A percentile compares a stretch with the other conserved stretches of the same genome.
Evolutionary conservation across 78 protist species (phyloP).

Genomic region (Trichosphaerium sp.): DNA sequence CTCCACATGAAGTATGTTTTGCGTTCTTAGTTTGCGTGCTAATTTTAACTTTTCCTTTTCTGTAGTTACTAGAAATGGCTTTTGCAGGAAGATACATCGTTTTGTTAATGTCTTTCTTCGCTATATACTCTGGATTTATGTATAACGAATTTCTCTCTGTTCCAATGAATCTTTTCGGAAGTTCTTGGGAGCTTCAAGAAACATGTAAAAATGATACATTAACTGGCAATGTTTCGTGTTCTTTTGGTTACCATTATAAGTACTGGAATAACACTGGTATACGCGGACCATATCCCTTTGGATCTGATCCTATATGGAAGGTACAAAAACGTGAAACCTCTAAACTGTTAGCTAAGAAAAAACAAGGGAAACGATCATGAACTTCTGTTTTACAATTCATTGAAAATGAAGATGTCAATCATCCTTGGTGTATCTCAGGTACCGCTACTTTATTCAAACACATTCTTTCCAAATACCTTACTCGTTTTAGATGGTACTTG

Average conservation of each 20-base stretch:
- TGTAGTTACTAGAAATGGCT: constrained; percentile 50
- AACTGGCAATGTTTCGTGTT: too few relatives aligned
- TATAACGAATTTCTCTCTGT: constrained; percentile 89
- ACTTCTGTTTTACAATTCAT: constrained; percentile 74
- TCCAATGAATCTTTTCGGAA: constrained; percentile 8
- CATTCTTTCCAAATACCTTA: background rate
- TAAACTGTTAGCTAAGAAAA: too few relatives aligned
- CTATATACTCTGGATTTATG: constrained; percentile 80
- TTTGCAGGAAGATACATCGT: constrained; percentile 87
- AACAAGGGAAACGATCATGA: constrained; percentile 41
- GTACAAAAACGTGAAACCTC: too few relatives aligned
- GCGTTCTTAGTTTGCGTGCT: too few relatives aligned
- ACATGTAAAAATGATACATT: too few relatives aligned
- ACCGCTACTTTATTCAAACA: background rate
- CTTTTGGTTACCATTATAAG: too few relatives aligned
- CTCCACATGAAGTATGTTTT: background rate
- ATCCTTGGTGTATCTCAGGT: constrained; percentile 82
- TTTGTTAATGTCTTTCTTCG: constrained; percentile 84
- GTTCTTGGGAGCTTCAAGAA: background rate
- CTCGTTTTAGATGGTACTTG: constrained; percentile 78
- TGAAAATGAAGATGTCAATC: constrained; percentile 93
- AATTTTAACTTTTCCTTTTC: background rate
- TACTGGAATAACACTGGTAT: too few relatives aligned
- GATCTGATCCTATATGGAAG: too few relatives aligned
- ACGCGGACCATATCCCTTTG: too few relatives aligned